Base-by-base conservation (phyloP, 208 protist genomes). In the Phytomonas sp. region DNA sequence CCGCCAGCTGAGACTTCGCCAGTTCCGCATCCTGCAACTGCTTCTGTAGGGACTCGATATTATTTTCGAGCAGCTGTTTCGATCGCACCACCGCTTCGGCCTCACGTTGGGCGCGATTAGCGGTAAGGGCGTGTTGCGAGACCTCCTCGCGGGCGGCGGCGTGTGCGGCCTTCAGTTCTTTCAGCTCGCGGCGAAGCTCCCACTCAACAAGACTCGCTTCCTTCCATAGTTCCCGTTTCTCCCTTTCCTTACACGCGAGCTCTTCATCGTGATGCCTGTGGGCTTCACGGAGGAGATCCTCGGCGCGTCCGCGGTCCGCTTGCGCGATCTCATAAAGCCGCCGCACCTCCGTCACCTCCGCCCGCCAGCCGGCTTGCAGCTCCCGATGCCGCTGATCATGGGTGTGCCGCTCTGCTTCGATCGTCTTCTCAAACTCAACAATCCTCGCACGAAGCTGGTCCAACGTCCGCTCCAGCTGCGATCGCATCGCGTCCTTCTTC, bases 21-120 rank as follows among this genome's bases (percentile, higher is more conserved):
- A 40, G 36, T 9, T 88, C 77, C 15, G 77, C 53, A 15, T 71
- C 72, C 30, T 60, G 60, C n/a, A 77, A 65, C 61, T 75, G 72
- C 33, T 63, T 69, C 9, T 75, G 36, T 33, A 75, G 70, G 37
- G 34, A 67, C 6, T 72, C 43, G 6, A 73, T 62, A 30, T 56
- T 37, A 43, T 75, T 62, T 26, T 78, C 67, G 28, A 86, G 68
- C 26, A 66, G n/a, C n/a, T 71, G 56, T n/a, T 64, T 71, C 28
- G 64, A 68, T 66, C 80, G 80, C 68, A 40, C 65, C 26, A 72
- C 34, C 23, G 36, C 51, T 51, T 79, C 74, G 51, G 68, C 40
- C 33, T 84, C 81, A 11, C 79, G 79, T 28, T 64, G 56, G n/a
- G 62, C 62, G 36, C 77, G 79, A 33, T 72, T 68, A 0, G 73